phyloP scores from a whole-genome alignment of 768 basidiomycete genomes.

The Mycena floridula region DNA sequence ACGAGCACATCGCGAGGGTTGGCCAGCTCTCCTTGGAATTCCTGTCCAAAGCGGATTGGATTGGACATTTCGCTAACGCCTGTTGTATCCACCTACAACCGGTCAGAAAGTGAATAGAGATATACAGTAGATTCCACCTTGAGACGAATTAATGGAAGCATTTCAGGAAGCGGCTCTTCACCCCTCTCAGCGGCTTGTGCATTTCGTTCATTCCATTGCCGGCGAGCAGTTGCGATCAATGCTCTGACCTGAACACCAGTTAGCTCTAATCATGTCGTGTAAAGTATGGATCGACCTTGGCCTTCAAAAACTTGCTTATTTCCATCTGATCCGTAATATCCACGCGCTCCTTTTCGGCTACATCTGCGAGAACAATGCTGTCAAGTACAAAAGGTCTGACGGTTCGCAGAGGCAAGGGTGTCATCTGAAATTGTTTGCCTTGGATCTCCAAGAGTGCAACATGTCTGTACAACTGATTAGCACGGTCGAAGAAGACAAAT shows the following conservation, averaged over 20 bases:
- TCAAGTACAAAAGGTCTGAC: constrained; percentile 94
- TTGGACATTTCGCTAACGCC: constrained; percentile 90
- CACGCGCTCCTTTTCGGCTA: constrained; percentile 69
- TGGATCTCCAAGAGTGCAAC: constrained; percentile 87
- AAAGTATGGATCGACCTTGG: constrained; percentile 39
- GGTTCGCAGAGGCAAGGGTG: constrained; percentile 81
- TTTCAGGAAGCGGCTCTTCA: constrained; percentile 53
- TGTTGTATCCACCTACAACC: constrained; percentile 75
- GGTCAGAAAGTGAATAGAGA: not conserved
- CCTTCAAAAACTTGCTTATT: constrained; percentile 75
- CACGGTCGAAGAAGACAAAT: not conserved
- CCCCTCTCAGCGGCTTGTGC: constrained; percentile 52
- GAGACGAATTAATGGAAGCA: constrained; percentile 85
- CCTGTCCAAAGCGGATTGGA: constrained; percentile 94
- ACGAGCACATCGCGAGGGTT: constrained; percentile 92
- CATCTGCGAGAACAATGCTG: constrained; percentile 68
- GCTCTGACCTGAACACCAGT: constrained; percentile 54
- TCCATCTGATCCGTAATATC: constrained; percentile 78
- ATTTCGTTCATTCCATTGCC: constrained; percentile 74
- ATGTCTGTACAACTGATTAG: constrained; percentile 46
- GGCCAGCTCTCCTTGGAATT: constrained; percentile 85
- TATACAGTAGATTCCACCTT: constrained; percentile 41
- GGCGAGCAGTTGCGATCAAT: constrained; percentile 73
- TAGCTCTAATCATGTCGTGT: constrained; percentile 3
- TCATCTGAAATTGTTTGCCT: constrained; percentile 81